These are phyloP conservation scores for Amphicarpaea edgeworthii DNA, from an alignment of 306 rosid genomes.

Conservation along the genomic window DNA sequence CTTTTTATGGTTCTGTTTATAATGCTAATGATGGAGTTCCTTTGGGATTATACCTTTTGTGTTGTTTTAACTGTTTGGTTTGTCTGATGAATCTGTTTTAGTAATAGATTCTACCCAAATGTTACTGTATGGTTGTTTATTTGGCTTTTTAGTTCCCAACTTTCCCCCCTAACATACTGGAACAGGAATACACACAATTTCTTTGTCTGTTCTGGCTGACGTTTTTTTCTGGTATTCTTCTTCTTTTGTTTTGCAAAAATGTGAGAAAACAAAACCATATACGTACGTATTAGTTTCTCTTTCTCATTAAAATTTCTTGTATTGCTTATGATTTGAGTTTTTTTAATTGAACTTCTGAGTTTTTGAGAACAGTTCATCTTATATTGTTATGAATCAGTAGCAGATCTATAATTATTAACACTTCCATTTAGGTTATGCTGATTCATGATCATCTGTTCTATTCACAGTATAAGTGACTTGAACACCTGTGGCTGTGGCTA, in stretches of 20 bases:
- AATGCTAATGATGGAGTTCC: neutral
- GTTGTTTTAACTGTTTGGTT: slow-evolving; percentile 4
- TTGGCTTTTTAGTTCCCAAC: slow-evolving; percentile 21
- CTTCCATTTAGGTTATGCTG: slow-evolving; percentile 1
- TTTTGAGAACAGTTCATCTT: neutral
- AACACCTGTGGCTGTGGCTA: neutral
- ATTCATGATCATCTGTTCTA: neutral
- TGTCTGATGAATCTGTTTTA: neutral
- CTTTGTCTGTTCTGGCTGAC: neutral
- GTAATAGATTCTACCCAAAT: neutral
- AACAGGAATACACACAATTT: neutral
- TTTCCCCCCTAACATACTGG: neutral
- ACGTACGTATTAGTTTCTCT: neutral
- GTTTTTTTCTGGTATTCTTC: neutral
- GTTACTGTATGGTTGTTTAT: neutral
- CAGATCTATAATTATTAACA: neutral
- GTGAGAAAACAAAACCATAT: neutral
- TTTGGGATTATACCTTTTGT: slow-evolving; percentile 8
- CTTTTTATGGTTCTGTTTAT: neutral
- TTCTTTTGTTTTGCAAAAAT: neutral
- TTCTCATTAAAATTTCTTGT: neutral
- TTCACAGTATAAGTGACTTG: neutral
- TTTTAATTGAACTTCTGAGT: too few species aligned
- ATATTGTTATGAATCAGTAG: neutral
- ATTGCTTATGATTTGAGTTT: neutral